Conservation (phyloP, 2,329 filamentous ascomycete genomes). For the Simplicillium sp. region DNA sequence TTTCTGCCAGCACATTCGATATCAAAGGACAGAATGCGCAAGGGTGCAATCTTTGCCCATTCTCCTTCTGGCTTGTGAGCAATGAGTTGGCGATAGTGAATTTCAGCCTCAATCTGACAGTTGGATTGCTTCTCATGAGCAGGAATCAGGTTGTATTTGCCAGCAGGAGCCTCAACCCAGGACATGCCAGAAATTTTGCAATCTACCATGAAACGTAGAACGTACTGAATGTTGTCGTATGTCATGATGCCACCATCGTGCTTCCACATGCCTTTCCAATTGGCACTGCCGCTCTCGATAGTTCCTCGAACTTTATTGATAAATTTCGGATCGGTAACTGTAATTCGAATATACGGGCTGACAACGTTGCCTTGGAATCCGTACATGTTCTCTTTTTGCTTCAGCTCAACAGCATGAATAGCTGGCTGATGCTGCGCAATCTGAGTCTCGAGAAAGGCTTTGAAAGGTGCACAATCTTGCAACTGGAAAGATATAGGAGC, state of each 20-base stretch:
- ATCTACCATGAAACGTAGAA: constrained; percentile 96
- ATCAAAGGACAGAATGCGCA: constrained; percentile 91
- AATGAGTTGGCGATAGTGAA: constrained; percentile 75
- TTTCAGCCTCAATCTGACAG: constrained; percentile 88
- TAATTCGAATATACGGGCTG: constrained; percentile 88
- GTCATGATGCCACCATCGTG: constrained; percentile 67
- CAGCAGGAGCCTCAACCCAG: constrained; percentile 80
- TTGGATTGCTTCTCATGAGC: constrained; percentile 68
- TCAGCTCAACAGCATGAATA: constrained; percentile 73
- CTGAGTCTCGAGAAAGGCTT: constrained; percentile 69
- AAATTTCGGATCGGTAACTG: constrained; percentile 78
- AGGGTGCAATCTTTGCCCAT: constrained; percentile 95
- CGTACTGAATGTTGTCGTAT: constrained; percentile 93
- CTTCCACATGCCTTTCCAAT: constrained; percentile 86
- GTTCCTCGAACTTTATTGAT: constrained; percentile 66
- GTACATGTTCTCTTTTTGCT: constrained; percentile 83
- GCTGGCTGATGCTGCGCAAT: constrained; percentile 63
- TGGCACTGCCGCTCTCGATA: constrained; percentile 68
- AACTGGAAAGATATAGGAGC: constrained; percentile 75
- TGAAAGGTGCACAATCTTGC: constrained; percentile 70
- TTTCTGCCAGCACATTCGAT: constrained; percentile 98
- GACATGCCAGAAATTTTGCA: constrained; percentile 93
- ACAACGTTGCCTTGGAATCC: constrained; percentile 90
- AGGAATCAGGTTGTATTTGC: constrained; percentile 62
- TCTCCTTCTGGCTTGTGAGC: constrained; percentile 84